phyloP scores from a whole-genome alignment of 2,329 filamentous ascomycete species.

The Fusarium tjaetaba region DNA sequence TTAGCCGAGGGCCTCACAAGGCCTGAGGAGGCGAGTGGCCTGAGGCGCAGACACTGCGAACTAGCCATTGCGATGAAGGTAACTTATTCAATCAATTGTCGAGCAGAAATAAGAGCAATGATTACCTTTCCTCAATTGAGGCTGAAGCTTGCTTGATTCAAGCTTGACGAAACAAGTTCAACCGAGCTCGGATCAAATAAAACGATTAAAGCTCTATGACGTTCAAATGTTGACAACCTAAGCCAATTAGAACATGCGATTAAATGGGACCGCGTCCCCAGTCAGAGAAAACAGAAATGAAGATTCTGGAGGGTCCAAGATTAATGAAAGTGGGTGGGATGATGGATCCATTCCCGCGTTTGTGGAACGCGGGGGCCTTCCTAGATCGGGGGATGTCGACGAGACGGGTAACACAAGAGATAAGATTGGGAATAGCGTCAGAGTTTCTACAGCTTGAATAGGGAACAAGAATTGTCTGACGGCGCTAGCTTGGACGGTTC shows the following conservation, averaged over 20 bases:
- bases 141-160: not conserved
- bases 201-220: slow-evolving; percentile 30
- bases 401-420: slow-evolving; percentile 17
- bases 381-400: slow-evolving; percentile 25
- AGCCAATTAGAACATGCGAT: slow-evolving; percentile 25
- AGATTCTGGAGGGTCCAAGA: slow-evolving; percentile 1
- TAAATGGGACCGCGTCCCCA: slow-evolving; percentile 15
- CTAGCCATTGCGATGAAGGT: slow-evolving; percentile 33
- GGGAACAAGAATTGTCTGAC: not conserved
- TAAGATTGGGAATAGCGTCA: slow-evolving; percentile 23
- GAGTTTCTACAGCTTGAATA: not conserved
- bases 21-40: slow-evolving; percentile 33
- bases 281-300: not conserved
- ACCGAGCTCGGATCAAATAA: slow-evolving; percentile 16
- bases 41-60: slow-evolving; percentile 36
- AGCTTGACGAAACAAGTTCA: slow-evolving; percentile 16
- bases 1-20: slow-evolving; percentile 36
- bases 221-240: not conserved
- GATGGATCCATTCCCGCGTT: slow-evolving; percentile 28
- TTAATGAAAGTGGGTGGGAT: slow-evolving; percentile 19
- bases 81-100: not conserved
- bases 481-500: not conserved
- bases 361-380: slow-evolving; percentile 27
- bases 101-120: not conserved
- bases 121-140: not conserved